These are phyloP conservation scores for Tremellales sp. DNA, from an alignment of 1,284 basidiomycete genomes.

Conservation along the genomic window DNA sequence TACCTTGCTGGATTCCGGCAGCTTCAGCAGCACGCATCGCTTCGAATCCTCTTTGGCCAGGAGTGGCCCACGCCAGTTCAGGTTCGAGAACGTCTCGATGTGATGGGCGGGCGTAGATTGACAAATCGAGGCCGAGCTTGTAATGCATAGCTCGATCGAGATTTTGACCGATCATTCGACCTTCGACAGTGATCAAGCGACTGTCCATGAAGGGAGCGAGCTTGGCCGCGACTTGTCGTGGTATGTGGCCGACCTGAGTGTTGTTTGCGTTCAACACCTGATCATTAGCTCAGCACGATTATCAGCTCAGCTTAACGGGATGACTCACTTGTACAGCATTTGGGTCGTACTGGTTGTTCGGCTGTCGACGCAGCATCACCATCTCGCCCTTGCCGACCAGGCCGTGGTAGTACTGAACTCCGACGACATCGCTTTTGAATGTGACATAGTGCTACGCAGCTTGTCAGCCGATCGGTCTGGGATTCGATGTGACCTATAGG, in stretches of 20 bases:
- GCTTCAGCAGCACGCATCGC: slow-evolving; percentile 22
- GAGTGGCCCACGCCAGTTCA: slow-evolving; percentile 67
- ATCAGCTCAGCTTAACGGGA: not conserved
- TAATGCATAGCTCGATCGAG: slow-evolving; percentile 48
- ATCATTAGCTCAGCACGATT: no score
- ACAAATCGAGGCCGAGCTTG: slow-evolving; percentile 61
- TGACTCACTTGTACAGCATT: slow-evolving; percentile 43
- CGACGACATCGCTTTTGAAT: slow-evolving; percentile 63
- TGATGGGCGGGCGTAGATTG: slow-evolving; percentile 61
- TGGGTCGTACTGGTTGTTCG: slow-evolving; percentile 64
- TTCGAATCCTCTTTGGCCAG: slow-evolving; percentile 55
- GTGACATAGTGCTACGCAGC: slow-evolving; percentile 59
- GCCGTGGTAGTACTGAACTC: slow-evolving; percentile 77
- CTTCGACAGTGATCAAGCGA: slow-evolving; percentile 63
- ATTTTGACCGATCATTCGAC: slow-evolving; percentile 53
- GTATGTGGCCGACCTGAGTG: slow-evolving; percentile 73
- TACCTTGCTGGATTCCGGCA: not conserved
- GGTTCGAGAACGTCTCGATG: slow-evolving; percentile 62
- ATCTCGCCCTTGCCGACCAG: slow-evolving; percentile 72
- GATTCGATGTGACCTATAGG: not conserved
- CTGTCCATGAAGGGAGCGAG: slow-evolving; percentile 69
- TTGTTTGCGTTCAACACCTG: slow-evolving; percentile 70
- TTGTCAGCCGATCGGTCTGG: slow-evolving; percentile 24
- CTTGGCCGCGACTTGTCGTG: slow-evolving; percentile 56
- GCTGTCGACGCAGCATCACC: slow-evolving; percentile 67